Conservation (phyloP, 768 basidiomycete genomes). For the Dendrothele bispora region DNA sequence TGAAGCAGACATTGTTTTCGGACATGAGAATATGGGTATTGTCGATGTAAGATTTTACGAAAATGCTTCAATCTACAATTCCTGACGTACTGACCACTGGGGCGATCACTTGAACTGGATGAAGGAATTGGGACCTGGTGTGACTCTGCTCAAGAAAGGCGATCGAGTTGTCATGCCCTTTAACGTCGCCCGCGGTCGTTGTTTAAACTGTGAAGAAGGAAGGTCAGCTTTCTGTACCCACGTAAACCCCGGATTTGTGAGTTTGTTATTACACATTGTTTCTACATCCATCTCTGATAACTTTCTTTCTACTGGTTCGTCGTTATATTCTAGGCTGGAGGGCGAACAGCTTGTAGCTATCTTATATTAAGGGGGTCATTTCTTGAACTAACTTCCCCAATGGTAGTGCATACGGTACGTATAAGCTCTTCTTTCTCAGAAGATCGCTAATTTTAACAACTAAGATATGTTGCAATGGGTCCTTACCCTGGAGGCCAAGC, state of each 20-base stretch:
- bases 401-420: background rate
- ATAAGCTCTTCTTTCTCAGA: too few relatives aligned
- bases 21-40: constrained; percentile 58
- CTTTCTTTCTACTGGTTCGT: background rate
- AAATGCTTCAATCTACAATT: background rate
- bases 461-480: constrained; percentile 56
- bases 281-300: background rate
- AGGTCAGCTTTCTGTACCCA: constrained; percentile 55
- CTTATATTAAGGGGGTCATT: background rate
- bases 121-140: constrained; percentile 44
- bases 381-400: background rate
- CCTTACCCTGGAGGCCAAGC: constrained; percentile 57
- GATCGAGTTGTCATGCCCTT: constrained; percentile 64
- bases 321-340: constrained; percentile 39
- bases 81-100: too few relatives aligned
- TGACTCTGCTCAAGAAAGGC: constrained; percentile 50
- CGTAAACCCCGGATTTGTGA: constrained; percentile 58
- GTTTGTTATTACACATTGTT: constrained; percentile 14
- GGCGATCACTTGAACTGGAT: background rate
- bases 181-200: constrained; percentile 59
- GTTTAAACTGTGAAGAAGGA: constrained; percentile 55
- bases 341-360: constrained; percentile 26
- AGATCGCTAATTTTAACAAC: constrained; percentile 1
- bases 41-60: constrained; percentile 35
- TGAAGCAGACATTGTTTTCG: constrained; percentile 49